Base-by-base conservation (phyloP, 2,329 filamentous ascomycete species). In the Fusarium begoniae region DNA sequence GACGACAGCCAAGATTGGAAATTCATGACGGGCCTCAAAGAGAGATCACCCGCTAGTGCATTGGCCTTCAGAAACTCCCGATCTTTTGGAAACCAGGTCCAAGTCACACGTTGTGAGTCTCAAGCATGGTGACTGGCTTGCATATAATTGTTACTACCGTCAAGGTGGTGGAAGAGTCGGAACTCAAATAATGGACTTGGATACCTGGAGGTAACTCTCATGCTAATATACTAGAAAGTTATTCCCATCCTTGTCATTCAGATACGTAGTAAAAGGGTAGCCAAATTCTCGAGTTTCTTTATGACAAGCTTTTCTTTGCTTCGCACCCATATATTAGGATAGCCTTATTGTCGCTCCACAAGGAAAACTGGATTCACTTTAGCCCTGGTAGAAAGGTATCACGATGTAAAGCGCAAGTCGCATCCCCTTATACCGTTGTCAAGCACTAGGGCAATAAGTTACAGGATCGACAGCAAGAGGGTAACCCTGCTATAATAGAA, bases 11-110 rank as follows among this genome's bases (percentile, higher is more conserved):
- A 63, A 50, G 53, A 51, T 50, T 48, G 56, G 47, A 59, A 64
- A 58, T 50, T 43, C 32, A 58, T 63, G 71, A 60, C 48, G 44
- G 72, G 72, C 63, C 72, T 74, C 72, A 74, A 72, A 58, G 37
- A 64, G 48, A 44, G 55, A 48, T 45, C 38, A 22, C 37, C 28
- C 41, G n/a, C 41, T 35, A 40, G 51, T n/a, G 32, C 26, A 74
- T 72, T 74, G 59, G 56, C 10, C 22, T 44, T 24, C 14, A 35
- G 44, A 51, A 60, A 45, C 26, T 45, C 45, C 26, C 66, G 51
- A 35, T 24, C 60, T 66, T 22, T 44, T 51, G 44, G 14, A 28
- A 51, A 20, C 13, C 24, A 50, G 28, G 40, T 38, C 30, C 24
- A 57, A n/a, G 40, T 50, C 62, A 54, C 55, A n/a, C 37, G 14